Evolutionary conservation across 371 early-diverging fungal species (phyloP).

Genomic region (Apophysomyces sp.): DNA sequence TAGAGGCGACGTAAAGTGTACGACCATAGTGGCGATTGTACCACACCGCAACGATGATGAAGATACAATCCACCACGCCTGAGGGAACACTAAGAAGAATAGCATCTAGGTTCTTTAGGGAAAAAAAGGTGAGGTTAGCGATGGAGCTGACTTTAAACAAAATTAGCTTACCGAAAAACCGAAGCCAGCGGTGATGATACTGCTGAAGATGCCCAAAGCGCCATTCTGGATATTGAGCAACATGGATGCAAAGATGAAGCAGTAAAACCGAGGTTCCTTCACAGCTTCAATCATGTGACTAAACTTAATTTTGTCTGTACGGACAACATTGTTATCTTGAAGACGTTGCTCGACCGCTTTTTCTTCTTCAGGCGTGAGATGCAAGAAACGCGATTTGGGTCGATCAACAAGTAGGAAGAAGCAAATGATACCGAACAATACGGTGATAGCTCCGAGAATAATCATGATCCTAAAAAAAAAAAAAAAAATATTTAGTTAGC

Average conservation of each 20-base stretch:
- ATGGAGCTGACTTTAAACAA: background rate
- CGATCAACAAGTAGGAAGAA: conserved; percentile 20
- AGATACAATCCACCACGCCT: conserved; percentile 29
- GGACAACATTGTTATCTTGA: conserved; percentile 18
- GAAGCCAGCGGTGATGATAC: conserved; percentile 20
- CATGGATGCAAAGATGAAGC: conserved; percentile 18
- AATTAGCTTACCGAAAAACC: conserved; percentile 25
- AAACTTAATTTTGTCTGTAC: conserved; percentile 15
- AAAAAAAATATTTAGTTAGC: background rate
- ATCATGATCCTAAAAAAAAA: conserved; percentile 20
- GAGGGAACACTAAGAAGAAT: conserved; percentile 40
- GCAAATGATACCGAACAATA: conserved; percentile 14
- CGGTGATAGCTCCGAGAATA: conserved; percentile 9
- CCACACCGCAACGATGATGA: conserved; percentile 33
- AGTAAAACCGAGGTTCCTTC: conserved; percentile 22
- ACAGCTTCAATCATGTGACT: conserved; percentile 26
- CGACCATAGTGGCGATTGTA: conserved; percentile 33
- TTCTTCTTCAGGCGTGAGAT: conserved; percentile 12
- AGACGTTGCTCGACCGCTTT: conserved; percentile 12
- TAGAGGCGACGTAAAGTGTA: conserved; percentile 27
- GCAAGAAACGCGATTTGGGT: conserved; percentile 15
- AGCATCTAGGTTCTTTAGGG: conserved; percentile 24
- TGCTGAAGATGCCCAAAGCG: conserved; percentile 20
- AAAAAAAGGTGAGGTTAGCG: conserved; percentile 7
- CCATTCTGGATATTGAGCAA: conserved; percentile 16